Evolutionary conservation across 2,329 filamentous ascomycete genomes (phyloP).

Genomic region (Pseudogymnoascus pannorum): DNA sequence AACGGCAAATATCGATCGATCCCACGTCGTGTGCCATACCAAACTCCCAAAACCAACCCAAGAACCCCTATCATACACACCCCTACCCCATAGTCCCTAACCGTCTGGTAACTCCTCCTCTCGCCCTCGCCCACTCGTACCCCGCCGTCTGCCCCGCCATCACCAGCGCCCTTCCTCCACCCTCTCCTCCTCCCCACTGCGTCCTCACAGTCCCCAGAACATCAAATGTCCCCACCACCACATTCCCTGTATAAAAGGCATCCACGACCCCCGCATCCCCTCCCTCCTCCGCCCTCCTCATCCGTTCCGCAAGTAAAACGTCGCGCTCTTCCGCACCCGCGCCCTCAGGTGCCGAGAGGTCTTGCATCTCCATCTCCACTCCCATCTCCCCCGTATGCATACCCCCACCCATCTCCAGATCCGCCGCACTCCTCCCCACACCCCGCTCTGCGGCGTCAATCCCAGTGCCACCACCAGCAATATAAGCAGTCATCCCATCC

Average conservation of each 20-base stretch:
- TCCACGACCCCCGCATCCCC: conserved; percentile 24
- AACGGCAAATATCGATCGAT: not conserved
- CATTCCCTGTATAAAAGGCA: conserved; percentile 27
- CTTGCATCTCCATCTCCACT: conserved; percentile 4
- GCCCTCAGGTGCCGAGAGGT: conserved; percentile 6
- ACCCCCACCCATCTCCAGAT: conserved; percentile 25
- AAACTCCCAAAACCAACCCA: not conserved
- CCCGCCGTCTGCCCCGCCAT: conserved; percentile 15
- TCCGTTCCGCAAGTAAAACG: conserved; percentile 20
- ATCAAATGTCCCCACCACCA: conserved; percentile 27
- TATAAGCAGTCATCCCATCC: conserved; percentile 8
- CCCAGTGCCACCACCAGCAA: conserved; percentile 15
- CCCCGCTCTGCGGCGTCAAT: conserved; percentile 29
- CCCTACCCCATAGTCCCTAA: conserved; percentile 5
- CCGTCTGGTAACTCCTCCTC: not conserved
- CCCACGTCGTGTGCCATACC: not conserved
- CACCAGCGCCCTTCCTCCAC: conserved; percentile 19
- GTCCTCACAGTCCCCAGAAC: conserved; percentile 25
- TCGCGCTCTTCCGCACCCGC: conserved; percentile 20
- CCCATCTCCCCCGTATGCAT: not conserved
- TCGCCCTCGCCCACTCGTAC: conserved; percentile 17
- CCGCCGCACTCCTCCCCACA: too few relatives aligned
- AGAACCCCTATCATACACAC: not conserved
- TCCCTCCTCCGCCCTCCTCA: conserved; percentile 16
- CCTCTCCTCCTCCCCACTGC: conserved; percentile 24